Evolutionary conservation across 768 basidiomycete species (phyloP).

Genomic region (Lentinula detonsa): DNA sequence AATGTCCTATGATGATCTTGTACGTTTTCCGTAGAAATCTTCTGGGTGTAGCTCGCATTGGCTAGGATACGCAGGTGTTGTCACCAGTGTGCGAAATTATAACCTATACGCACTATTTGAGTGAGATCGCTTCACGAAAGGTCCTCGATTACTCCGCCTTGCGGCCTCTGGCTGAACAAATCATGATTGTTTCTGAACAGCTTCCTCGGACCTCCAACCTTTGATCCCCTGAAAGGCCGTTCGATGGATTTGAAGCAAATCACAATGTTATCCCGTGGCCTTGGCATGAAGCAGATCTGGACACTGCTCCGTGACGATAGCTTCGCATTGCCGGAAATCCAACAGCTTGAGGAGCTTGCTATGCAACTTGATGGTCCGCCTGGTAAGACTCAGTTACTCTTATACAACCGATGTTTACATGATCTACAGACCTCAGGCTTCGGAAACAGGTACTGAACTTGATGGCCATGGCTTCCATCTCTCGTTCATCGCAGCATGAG

Average conservation of each 20-base stretch:
- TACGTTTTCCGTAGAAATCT: not conserved
- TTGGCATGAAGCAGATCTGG: slow-evolving; percentile 76
- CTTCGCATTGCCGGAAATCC: slow-evolving; percentile 10
- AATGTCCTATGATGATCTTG: not conserved
- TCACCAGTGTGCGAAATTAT: slow-evolving; percentile 23
- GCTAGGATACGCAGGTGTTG: not conserved
- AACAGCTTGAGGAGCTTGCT: slow-evolving; percentile 17
- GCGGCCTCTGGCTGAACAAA: slow-evolving; percentile 51
- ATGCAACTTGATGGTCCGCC: slow-evolving; percentile 11
- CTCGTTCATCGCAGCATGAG: slow-evolving; percentile 4
- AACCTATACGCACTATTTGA: slow-evolving; percentile 34
- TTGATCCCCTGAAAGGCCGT: slow-evolving; percentile 24
- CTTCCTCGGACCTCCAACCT: slow-evolving; percentile 26
- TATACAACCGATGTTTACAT: not conserved
- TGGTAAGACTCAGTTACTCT: slow-evolving; percentile 5
- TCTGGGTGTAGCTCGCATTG: not conserved
- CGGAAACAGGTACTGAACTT: slow-evolving; percentile 35
- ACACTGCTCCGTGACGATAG: slow-evolving; percentile 30
- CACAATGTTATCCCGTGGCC: slow-evolving; percentile 62
- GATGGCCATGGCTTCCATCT: slow-evolving; percentile 30
- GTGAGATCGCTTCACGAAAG: slow-evolving; percentile 11
- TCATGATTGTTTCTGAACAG: slow-evolving; percentile 32
- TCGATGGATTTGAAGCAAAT: slow-evolving; percentile 36
- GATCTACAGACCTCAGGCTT: slow-evolving; percentile 25
- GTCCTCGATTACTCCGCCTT: slow-evolving; percentile 62